These are phyloP conservation scores for Saccharomyces eubayanus DNA, from an alignment of 805 yeast genomes.

Conservation along the genomic window DNA sequence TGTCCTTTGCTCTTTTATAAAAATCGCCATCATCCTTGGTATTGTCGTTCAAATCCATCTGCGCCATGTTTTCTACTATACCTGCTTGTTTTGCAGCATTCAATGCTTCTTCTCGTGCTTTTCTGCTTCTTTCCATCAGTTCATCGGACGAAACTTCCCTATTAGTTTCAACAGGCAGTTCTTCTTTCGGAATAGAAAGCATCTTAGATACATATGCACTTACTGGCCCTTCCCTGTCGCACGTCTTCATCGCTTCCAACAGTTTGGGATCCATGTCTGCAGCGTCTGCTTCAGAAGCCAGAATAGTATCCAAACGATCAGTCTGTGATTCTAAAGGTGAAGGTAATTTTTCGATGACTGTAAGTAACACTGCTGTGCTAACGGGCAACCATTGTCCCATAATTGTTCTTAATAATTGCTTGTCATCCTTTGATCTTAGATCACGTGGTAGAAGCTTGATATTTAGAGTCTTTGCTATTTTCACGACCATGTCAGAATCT, in stretches of 20 bases:
- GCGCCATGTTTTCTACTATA: slow-evolving; percentile 25
- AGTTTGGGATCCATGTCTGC: slow-evolving; percentile 40
- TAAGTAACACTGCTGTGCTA: slow-evolving; percentile 72
- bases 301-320: slow-evolving; percentile 58
- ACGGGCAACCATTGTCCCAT: slow-evolving; percentile 94
- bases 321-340: slow-evolving; percentile 73
- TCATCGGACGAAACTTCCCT: slow-evolving; percentile 45
- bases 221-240: slow-evolving; percentile 59
- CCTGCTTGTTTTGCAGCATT: slow-evolving; percentile 55
- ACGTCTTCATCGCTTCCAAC: slow-evolving; percentile 48
- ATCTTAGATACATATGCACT: slow-evolving; percentile 85
- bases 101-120: slow-evolving; percentile 58
- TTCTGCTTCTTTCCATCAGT: slow-evolving; percentile 51
- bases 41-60: slow-evolving; percentile 8
- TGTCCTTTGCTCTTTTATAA: slow-evolving; percentile 23
- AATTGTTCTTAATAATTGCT: slow-evolving; percentile 50
- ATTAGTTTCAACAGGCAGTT: slow-evolving; percentile 53
- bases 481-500: slow-evolving; percentile 62
- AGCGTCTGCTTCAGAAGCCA: slow-evolving; percentile 37
- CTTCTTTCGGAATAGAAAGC: slow-evolving; percentile 73
- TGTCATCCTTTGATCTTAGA: slow-evolving; percentile 67
- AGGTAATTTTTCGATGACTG: slow-evolving; percentile 79
- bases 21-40: slow-evolving; percentile 10
- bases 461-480: slow-evolving; percentile 62
- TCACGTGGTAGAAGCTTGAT: slow-evolving; percentile 69